Percentiles rank a stretch among this genome's conserved stretches.
Conservation (phyloP, 129 eudicot species). For the Arctium minus region DNA sequence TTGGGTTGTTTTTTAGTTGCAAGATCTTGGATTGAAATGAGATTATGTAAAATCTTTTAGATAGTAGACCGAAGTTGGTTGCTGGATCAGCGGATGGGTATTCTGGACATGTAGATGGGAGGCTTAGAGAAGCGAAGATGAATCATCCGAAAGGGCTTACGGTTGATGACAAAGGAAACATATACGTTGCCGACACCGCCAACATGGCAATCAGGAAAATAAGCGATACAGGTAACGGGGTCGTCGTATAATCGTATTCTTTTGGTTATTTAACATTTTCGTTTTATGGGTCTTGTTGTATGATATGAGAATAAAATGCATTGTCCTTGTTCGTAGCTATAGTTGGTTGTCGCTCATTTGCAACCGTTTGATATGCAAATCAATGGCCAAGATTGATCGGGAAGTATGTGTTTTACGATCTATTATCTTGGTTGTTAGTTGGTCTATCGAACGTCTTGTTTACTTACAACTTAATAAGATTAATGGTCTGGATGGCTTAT, state of each 20-base stretch:
- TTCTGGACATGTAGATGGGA: conserved; percentile 90
- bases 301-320: background rate
- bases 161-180: conserved; percentile 87
- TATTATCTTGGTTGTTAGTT: background rate
- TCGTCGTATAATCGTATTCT: no score
- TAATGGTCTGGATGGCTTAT: no score
- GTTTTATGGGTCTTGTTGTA: background rate
- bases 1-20: background rate
- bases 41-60: conserved; percentile 36
- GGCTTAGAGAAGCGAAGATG: conserved; percentile 79
- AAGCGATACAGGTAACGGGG: conserved; percentile 63
- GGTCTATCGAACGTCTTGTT: background rate
- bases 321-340: background rate
- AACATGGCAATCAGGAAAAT: conserved; percentile 93
- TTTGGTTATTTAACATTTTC: background rate
- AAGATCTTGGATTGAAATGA: background rate
- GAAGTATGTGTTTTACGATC: background rate
- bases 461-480: no score
- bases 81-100: conserved; percentile 94
- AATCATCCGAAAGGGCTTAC: conserved; percentile 94
- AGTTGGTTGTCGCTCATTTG: background rate
- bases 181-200: conserved; percentile 82
- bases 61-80: conserved; percentile 80
- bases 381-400: background rate
- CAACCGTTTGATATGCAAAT: conserved; percentile 3